Evolutionary conservation across 2,329 filamentous ascomycete genomes (phyloP).

Genomic region (Cladosporium cucumerinum): DNA sequence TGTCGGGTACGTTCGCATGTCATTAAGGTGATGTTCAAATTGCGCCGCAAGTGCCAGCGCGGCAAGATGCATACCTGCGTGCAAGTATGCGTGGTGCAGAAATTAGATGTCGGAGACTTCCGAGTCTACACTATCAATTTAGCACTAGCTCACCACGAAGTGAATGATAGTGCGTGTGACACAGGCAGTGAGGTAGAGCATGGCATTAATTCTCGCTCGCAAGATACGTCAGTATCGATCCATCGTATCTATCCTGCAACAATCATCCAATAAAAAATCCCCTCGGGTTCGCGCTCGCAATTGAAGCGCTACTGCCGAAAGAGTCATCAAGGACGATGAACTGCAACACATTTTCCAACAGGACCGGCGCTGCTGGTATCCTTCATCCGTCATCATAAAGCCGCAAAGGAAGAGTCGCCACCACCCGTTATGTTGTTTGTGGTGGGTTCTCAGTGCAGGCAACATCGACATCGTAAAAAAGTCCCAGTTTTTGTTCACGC

Average conservation of each 20-base stretch:
- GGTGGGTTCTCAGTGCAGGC: not conserved
- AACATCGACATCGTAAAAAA: constrained; percentile 5
- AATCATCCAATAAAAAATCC: not conserved
- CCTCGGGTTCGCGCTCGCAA: not conserved
- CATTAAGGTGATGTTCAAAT: not conserved
- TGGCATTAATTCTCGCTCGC: constrained; percentile 8
- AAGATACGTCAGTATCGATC: constrained; percentile 7
- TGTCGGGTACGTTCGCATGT: not conserved
- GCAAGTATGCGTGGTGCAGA: not conserved
- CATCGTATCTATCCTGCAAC: not conserved
- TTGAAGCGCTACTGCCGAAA: not conserved
- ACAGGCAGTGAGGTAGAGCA: constrained; percentile 2
- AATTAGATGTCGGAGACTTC: not conserved
- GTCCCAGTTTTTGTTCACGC: constrained; percentile 1
- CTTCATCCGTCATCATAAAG: constrained; percentile 4
- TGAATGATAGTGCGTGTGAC: not conserved
- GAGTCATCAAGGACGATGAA: not conserved
- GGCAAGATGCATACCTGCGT: not conserved
- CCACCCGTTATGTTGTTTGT: not conserved
- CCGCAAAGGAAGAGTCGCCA: not conserved
- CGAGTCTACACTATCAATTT: not conserved
- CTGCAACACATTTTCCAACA: not conserved
- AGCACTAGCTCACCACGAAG: not conserved
- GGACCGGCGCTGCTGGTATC: constrained; percentile 4
- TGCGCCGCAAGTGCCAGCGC: not conserved